Evolutionary conservation across 805 yeast species (phyloP), one percentile per base, ranked within the genome.

Genomic region (Blastobotrys muscicola): DNA sequence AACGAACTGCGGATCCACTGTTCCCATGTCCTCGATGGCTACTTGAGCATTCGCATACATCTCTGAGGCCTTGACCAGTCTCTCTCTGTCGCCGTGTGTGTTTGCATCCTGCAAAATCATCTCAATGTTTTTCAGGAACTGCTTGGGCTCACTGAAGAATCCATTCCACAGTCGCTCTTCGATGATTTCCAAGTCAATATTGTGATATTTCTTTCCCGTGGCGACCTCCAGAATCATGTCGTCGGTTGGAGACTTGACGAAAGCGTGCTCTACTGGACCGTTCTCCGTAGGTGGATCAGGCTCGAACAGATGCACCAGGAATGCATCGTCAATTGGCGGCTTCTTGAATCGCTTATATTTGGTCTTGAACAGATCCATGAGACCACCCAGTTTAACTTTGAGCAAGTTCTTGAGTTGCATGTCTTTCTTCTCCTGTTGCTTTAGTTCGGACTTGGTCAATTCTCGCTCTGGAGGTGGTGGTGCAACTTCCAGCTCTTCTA

Each of bases 91-190:
- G 0, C 85, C 85, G 2, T 73, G 64, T 0, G 79, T 76, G 30
- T 72, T 69, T 0, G 94, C 74, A 65, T 92, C 99, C 30, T 71
- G 71, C 36, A 84, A 80, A 33, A 92, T 90, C 76, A 83, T 72
- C 56, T 81, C 86, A 36, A 92, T 74, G 58, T 92, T 98, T 51
- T 74, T 76, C 53, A 89, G 65, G 57, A 84, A 90, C 59, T 92
- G 97, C 50, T 78, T 80, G 10, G 97, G 97, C 55, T 87, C 96
- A 33, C 85, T 80, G 57, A 92, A 92, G 61, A 65, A 92, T 0
- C 98, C 98, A 61, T 92, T 92, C 98, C 98, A 92, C 43, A 92
- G 64, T 46, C 98, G 71, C 59, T 92, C 97, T 57, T 92, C 98
- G 30, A 92, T 76, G 12, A 87, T 80, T 57, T 92, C 98, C 43